A percentile compares a stretch with the other conserved stretches of the same genome.
Conservation (phyloP, 495 filamentous ascomycete species). For the Staphylotrichum tortipilum region DNA sequence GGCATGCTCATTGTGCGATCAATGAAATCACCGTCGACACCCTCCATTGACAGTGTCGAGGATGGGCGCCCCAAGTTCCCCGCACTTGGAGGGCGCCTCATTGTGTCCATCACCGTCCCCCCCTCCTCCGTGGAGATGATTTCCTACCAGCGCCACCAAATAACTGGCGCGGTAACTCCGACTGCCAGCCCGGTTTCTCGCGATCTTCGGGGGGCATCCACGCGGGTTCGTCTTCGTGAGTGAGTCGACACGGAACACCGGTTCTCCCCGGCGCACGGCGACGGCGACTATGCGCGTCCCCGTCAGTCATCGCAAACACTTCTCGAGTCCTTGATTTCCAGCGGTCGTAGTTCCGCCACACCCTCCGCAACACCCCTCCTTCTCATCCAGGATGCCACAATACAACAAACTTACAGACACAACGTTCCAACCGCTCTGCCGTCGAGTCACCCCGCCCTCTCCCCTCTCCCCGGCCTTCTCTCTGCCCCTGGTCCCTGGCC, state of each 20-base stretch:
- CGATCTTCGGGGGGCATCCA: neutral
- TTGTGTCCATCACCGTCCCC: neutral
- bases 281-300: too few relatives aligned
- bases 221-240: neutral
- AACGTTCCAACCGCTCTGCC: neutral
- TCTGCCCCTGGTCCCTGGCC: too few relatives aligned
- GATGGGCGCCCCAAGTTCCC: too few relatives aligned
- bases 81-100: neutral
- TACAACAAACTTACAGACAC: neutral
- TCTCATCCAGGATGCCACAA: neutral
- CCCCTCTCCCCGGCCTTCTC: too few relatives aligned
- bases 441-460: neutral
- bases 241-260: neutral
- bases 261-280: too few relatives aligned
- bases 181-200: neutral
- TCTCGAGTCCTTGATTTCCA: neutral
- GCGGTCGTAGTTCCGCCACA: neutral
- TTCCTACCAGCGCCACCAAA: neutral
- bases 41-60: too few relatives aligned
- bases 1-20: neutral
- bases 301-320: conserved; percentile 1
- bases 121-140: neutral
- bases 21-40: too few relatives aligned
- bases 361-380: neutral
- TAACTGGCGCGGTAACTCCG: neutral